Evolutionary conservation across 345 rosid species (phyloP).

Genomic region (Crucihimalaya himalaica): DNA sequence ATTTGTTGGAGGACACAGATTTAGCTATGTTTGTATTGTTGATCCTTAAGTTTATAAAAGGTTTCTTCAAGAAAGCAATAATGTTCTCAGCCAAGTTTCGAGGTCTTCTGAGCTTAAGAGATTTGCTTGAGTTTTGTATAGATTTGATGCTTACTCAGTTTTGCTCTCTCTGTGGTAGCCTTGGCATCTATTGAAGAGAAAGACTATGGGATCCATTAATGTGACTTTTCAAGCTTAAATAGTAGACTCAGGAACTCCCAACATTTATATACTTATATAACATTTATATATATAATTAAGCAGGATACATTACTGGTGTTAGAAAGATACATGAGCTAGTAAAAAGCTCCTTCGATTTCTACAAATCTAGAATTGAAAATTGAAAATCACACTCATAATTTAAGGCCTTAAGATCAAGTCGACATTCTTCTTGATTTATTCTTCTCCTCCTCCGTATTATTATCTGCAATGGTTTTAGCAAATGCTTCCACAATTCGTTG

Average conservation of each 20-base stretch:
- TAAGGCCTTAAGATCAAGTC: not conserved
- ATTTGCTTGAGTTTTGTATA: not conserved
- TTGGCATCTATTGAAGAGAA: not conserved
- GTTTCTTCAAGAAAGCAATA: not conserved
- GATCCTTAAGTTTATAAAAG: slow-evolving; percentile 8
- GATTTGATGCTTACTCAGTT: not conserved
- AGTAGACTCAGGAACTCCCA: not conserved
- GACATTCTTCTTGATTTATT: slow-evolving; percentile 35
- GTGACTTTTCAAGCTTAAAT: not conserved
- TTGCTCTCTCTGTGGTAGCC: not conserved
- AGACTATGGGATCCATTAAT: not conserved
- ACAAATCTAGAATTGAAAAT: not conserved
- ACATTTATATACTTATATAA: slow-evolving; percentile 20
- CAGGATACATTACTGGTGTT: slow-evolving; percentile 20
- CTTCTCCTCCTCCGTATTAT: slow-evolving; percentile 45
- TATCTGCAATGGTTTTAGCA: slow-evolving; percentile 59
- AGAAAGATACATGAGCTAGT: slow-evolving; percentile 7
- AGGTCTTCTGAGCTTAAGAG: not conserved
- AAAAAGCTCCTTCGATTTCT: not conserved
- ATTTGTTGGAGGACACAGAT: not conserved
- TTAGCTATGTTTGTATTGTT: slow-evolving; percentile 25
- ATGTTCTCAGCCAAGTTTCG: not conserved
- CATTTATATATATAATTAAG: not conserved
- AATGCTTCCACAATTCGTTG: slow-evolving; percentile 77
- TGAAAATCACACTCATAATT: not conserved